Evolutionary conservation across 75 land plant species (phyloP).

Genomic region (Adiantum capillusveneris): DNA sequence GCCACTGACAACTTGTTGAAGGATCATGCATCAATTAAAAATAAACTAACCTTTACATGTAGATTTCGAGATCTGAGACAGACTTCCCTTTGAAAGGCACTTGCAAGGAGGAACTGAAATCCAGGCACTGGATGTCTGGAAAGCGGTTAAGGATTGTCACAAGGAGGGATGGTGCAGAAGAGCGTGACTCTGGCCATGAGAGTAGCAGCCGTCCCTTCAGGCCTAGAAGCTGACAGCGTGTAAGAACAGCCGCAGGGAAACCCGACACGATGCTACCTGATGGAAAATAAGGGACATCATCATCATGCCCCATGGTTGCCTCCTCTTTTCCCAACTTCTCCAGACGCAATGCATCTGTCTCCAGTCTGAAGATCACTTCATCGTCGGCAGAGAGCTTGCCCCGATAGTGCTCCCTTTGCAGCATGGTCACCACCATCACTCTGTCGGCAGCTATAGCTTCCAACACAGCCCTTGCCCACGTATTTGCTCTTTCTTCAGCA

Average conservation of each 20-base stretch:
- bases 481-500: slow-evolving; percentile 47
- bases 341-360: slow-evolving; percentile 43
- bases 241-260: slow-evolving; percentile 62
- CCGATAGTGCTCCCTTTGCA: slow-evolving; percentile 55
- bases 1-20: too few relatives aligned
- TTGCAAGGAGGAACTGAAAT: background rate
- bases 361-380: slow-evolving; percentile 54
- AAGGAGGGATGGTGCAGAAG: slow-evolving; percentile 21
- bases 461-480: slow-evolving; percentile 54
- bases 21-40: too few relatives aligned
- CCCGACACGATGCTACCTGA: slow-evolving; percentile 87
- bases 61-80: background rate
- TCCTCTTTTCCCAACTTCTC: background rate
- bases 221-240: slow-evolving; percentile 52
- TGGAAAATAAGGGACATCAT: slow-evolving; percentile 50
- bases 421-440: slow-evolving; percentile 47
- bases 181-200: slow-evolving; percentile 63
- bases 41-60: too few relatives aligned
- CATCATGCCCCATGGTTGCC: slow-evolving; percentile 6
- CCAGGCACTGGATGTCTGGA: background rate
- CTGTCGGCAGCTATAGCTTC: slow-evolving; percentile 45
- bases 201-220: slow-evolving; percentile 48
- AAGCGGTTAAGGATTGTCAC: slow-evolving; percentile 23
- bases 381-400: slow-evolving; percentile 76
- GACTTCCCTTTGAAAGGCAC: background rate